phyloP scores from a whole-genome alignment of 352 stramenopile genomes.

The Phytopythium aichiense region DNA sequence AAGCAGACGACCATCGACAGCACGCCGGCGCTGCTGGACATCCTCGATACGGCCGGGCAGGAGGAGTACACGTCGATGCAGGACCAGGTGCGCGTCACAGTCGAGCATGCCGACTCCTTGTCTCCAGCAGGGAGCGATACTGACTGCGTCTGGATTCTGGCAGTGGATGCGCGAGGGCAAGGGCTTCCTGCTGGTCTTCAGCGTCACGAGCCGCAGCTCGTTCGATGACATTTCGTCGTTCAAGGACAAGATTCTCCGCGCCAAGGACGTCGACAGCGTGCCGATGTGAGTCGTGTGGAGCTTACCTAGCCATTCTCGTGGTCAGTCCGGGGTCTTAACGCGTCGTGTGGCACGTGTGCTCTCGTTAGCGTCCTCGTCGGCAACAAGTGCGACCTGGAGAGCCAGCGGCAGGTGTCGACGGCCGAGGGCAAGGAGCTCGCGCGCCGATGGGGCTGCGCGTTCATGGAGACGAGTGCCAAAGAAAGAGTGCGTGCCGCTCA shows the following conservation, averaged over 20 bases:
- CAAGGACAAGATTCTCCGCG: conserved; percentile 89
- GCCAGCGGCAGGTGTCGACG: conserved; percentile 63
- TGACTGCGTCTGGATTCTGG: neutral
- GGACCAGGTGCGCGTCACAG: conserved; percentile 55
- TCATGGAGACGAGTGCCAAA: conserved; percentile 89
- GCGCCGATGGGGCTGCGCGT: conserved; percentile 73
- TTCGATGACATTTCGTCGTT: conserved; percentile 88
- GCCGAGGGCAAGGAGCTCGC: conserved; percentile 65
- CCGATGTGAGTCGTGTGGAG: conserved; percentile 44
- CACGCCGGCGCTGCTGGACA: conserved; percentile 79
- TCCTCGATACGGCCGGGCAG: conserved; percentile 90
- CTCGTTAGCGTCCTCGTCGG: conserved; percentile 71
- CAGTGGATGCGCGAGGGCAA: conserved; percentile 92
- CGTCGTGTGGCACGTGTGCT: neutral
- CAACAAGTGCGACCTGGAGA: conserved; percentile 87
- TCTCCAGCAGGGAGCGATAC: neutral
- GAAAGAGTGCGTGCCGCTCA: conserved; percentile 53
- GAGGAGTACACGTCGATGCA: conserved; percentile 92
- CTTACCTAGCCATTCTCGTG: too few relatives aligned
- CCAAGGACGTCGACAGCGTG: conserved; percentile 85
- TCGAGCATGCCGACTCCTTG: neutral
- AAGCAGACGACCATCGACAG: conserved; percentile 89
- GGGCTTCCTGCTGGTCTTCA: conserved; percentile 89
- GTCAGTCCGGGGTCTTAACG: neutral
- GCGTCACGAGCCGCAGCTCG: conserved; percentile 85